phyloP scores from a whole-genome alignment of 1,284 basidiomycete genomes.

The Leccinum subrobustum region DNA sequence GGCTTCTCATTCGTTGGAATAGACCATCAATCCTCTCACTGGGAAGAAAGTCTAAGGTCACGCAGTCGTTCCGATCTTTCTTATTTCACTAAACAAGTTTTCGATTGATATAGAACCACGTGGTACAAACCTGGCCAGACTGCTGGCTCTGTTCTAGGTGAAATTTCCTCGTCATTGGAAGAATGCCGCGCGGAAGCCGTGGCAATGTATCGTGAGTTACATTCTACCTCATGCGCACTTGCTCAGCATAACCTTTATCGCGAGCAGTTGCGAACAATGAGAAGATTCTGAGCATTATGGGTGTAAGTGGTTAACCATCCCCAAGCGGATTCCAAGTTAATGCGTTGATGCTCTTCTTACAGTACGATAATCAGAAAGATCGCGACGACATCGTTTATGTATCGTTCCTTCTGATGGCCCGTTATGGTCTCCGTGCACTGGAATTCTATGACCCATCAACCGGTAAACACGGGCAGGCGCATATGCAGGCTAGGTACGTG shows the following conservation, averaged over 20 bases:
- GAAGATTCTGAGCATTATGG: constrained; percentile 76
- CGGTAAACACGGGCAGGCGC: constrained; percentile 86
- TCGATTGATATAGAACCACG: constrained; percentile 45
- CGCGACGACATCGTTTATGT: constrained; percentile 77
- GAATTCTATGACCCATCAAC: constrained; percentile 82
- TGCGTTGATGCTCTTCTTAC: constrained; percentile 1
- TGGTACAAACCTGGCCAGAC: constrained; percentile 88
- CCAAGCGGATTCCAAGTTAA: not conserved
- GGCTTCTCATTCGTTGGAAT: constrained; percentile 1
- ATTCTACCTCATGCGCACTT: not conserved
- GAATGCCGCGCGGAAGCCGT: constrained; percentile 86
- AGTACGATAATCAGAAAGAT: constrained; percentile 69
- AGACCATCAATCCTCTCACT: constrained; percentile 83
- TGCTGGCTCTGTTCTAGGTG: constrained; percentile 74
- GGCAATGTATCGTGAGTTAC: constrained; percentile 64
- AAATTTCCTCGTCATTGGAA: constrained; percentile 84
- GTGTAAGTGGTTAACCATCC: constrained; percentile 41
- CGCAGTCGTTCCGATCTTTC: not conserved
- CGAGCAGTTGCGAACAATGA: constrained; percentile 66
- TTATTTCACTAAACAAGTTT: not conserved
- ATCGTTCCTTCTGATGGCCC: constrained; percentile 81
- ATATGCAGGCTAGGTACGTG: constrained; percentile 81
- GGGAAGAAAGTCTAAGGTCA: constrained; percentile 64
- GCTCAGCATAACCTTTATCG: not conserved
- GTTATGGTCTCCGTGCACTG: constrained; percentile 76